Conservation (phyloP, 2,329 filamentous ascomycete genomes). For the Paecilomyces formosus region DNA sequence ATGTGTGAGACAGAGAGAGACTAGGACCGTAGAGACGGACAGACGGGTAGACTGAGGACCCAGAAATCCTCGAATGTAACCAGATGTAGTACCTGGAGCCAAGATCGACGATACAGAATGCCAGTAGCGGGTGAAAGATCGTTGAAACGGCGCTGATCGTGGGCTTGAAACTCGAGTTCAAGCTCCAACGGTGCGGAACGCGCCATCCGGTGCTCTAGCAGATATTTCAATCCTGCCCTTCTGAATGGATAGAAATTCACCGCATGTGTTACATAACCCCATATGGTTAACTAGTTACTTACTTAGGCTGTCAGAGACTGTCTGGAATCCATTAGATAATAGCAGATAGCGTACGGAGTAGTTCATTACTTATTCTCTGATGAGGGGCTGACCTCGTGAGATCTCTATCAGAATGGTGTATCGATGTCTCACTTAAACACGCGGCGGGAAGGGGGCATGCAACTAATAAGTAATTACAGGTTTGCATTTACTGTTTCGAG, state of each 20-base stretch:
- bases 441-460: background rate
- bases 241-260: background rate
- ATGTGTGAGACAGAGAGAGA: background rate
- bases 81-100: background rate
- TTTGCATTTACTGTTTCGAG: background rate
- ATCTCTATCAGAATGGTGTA: no score
- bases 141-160: background rate
- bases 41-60: background rate
- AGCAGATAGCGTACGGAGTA: no score
- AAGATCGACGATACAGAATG: background rate
- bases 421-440: no score
- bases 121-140: background rate
- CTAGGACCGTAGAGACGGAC: background rate
- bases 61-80: background rate
- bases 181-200: background rate
- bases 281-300: background rate
- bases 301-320: no score
- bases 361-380: no score
- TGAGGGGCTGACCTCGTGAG: no score
- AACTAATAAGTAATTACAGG: background rate
- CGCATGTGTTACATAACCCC: background rate
- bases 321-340: no score
- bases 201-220: background rate
- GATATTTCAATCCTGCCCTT: background rate
- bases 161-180: background rate